Base-by-base conservation (phyloP, 2,329 filamentous ascomycete genomes). In the Penicillium sp. region DNA sequence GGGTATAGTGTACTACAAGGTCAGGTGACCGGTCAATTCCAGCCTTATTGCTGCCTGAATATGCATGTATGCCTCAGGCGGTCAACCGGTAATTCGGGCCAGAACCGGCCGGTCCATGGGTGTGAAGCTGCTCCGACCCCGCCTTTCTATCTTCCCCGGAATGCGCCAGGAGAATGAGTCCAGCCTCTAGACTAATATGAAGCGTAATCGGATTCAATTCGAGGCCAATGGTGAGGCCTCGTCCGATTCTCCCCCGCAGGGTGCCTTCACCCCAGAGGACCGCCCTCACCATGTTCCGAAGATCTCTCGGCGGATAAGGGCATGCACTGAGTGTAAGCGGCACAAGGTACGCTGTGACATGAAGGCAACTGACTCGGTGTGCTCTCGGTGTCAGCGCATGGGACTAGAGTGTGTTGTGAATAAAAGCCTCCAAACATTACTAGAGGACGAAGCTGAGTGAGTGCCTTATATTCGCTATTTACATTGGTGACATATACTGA, bases 341-440 rank as follows among this genome's bases (percentile, higher is more conserved):
- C 80, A 82, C 60, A 82, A 83, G 68, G 81, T 82, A 59, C 81
- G 81, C 66, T 82, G 81, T 67, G 77, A 82, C 53, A 82, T 82
- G 78, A 74, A 77, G 57, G 70, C 74, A 40, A 75, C 76, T 31
- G 79, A 81, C 29, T 75, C 79, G 29, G 73, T 76, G 16, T 83
- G 81, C 63, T 78, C 78, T 55, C 69, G 81, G 57, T 83, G 81
- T 67, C 72, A 75, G 45, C 78, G 81, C 58, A 76, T 81, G 65
- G 77, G 76, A 4, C 59, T 82, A 39, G 78, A 79, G 33, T 82
- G 81, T 62, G 72, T 81, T 31, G 71, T 82, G 49, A 82, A 83
- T 63, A 82, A 82, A 59, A 82, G 79, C 57, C 71, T 79, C 25
- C 76, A 79, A 65, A 81, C 79, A 10, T 67, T 82, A 64, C 73